These are phyloP conservation scores for Tolypocladium paradoxum DNA, from an alignment of 2,329 filamentous ascomycete genomes.

Conservation along the genomic window DNA sequence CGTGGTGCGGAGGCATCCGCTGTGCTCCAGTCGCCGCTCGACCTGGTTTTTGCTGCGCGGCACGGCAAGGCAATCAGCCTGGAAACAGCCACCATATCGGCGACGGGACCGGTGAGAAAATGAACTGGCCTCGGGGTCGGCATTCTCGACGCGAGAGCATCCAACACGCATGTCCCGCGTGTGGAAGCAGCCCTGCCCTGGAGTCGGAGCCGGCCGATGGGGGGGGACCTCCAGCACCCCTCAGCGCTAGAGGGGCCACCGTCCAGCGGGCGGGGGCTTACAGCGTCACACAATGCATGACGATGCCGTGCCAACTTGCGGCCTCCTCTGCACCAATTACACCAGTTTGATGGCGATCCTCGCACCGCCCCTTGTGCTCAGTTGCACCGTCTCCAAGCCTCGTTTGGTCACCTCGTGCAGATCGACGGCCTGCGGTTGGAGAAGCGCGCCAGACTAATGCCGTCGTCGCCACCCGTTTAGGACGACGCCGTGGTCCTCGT, in stretches of 20 bases:
- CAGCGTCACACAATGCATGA: too few species aligned
- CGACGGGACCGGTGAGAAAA: not conserved
- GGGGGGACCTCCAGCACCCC: not conserved
- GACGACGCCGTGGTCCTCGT: slow-evolving; percentile 2
- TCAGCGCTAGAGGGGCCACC: not conserved
- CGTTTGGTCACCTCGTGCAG: not conserved
- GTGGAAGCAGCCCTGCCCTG: too few species aligned
- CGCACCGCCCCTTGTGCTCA: not conserved
- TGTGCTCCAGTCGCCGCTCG: not conserved
- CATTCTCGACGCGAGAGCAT: not conserved
- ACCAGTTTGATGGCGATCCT: not conserved
- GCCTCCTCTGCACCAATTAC: not conserved
- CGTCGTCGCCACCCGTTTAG: slow-evolving; percentile 2
- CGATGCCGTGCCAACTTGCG: not conserved
- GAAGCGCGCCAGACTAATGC: not conserved
- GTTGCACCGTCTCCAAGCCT: not conserved
- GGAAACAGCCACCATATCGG: not conserved
- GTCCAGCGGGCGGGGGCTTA: too few species aligned
- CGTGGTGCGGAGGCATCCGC: not conserved
- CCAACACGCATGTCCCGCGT: too few species aligned
- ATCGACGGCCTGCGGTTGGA: not conserved
- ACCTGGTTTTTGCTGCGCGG: not conserved
- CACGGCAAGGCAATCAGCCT: not conserved
- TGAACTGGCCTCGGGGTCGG: not conserved
- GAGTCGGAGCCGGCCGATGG: too few species aligned